Evolutionary conservation across 1,284 basidiomycete species (phyloP).

Genomic region (Tausonia pullulans): DNA sequence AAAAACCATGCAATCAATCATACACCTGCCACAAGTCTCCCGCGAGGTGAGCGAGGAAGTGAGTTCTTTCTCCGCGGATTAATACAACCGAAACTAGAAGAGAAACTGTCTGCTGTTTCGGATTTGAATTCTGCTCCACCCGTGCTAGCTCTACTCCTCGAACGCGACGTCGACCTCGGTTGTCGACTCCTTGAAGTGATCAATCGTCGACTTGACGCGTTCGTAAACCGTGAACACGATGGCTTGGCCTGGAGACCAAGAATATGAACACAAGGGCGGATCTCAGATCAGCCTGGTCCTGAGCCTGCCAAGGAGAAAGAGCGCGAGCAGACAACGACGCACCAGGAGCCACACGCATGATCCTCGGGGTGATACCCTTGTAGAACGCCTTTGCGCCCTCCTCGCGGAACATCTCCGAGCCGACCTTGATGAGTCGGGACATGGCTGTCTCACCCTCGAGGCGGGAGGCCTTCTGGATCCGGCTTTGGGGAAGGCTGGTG

Average conservation of each 20-base stretch:
- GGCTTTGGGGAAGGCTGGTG: conserved; percentile 18
- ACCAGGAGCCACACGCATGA: conserved; percentile 90
- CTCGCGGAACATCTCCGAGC: conserved; percentile 81
- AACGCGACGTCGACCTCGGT: conserved; percentile 36
- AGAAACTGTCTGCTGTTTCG: too few species aligned
- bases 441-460: conserved; percentile 63
- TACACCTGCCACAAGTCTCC: background rate
- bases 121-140: too few species aligned
- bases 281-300: background rate
- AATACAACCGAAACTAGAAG: too few species aligned
- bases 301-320: too few species aligned
- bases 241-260: conserved; percentile 43
- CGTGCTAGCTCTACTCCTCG: conserved; percentile 19
- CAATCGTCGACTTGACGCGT: conserved; percentile 60
- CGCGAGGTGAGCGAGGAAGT: background rate
- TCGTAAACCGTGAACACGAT: conserved; percentile 88
- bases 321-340: background rate
- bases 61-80: too few species aligned
- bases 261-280: background rate
- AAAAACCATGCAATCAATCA: background rate
- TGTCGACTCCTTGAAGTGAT: conserved; percentile 46
- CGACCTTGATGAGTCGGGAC: conserved; percentile 62
- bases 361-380: conserved; percentile 93
- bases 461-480: conserved; percentile 67
- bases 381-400: conserved; percentile 82